A percentile compares a stretch with the other conserved stretches of the same genome.
Conservation (phyloP, 192 early-diverging fungal genomes). For the Chytriomyces sp. region DNA sequence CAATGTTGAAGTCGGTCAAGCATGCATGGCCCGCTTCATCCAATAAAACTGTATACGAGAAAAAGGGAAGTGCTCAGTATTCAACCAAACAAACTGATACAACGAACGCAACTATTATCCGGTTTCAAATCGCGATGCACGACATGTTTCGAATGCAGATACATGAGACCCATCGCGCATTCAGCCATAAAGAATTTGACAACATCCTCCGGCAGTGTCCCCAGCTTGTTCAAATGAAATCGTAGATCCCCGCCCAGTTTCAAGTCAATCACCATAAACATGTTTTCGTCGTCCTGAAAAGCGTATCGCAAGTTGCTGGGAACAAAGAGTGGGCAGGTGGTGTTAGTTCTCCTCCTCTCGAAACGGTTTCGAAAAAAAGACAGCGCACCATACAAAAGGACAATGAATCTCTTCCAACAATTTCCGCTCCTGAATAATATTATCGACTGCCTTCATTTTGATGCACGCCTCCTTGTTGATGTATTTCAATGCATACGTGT, state of each 20-base stretch:
- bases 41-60: constrained; percentile 40
- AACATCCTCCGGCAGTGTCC: constrained; percentile 47
- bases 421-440: constrained; percentile 91
- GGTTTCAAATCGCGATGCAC: constrained; percentile 59
- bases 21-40: constrained; percentile 55
- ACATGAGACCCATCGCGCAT: constrained; percentile 46
- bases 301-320: constrained; percentile 59
- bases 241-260: constrained; percentile 67
- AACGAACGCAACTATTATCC: constrained; percentile 64
- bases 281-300: constrained; percentile 69
- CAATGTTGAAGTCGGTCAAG: constrained; percentile 63
- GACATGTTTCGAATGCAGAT: constrained; percentile 54
- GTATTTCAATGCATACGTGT: constrained; percentile 91
- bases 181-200: constrained; percentile 52
- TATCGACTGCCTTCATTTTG: constrained; percentile 76
- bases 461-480: constrained; percentile 94
- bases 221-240: constrained; percentile 53
- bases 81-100: constrained; percentile 69
- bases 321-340: constrained; percentile 33
- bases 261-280: constrained; percentile 69
- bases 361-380: neutral
- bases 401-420: constrained; percentile 86
- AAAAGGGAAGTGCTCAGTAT: constrained; percentile 11
- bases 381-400: constrained; percentile 68
- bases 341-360: neutral